Evolutionary conservation across 2,329 filamentous ascomycete species (phyloP), one percentile per base, ranked within the genome.

Genomic region (Aspergillus luchuensis): DNA sequence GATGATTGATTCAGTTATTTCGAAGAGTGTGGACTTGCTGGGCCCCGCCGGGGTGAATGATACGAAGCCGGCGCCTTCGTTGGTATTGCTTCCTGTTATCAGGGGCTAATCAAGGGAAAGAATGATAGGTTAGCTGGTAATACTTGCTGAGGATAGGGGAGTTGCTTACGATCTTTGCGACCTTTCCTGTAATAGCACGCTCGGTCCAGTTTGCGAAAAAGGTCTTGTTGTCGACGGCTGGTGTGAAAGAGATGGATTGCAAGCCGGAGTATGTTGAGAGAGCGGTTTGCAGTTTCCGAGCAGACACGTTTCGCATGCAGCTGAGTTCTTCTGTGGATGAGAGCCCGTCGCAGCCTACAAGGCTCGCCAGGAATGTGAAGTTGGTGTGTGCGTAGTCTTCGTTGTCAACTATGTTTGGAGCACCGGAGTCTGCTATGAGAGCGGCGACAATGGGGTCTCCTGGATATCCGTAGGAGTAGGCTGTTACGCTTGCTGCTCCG

Each of bases 31-130:
- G n/a, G 52, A 23, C 13, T 36, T 15, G 11, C 52, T n/a, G 15
- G 52, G 52, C 1, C 52, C 52, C 7, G 7, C 2, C 4, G 25
- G 25, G 33, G 52, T 55, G 38, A 55, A 55, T 21, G 52, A 55
- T 5, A 55, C 52, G 39, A 59, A 59, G 1, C 50, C 51, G 25
- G 57, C 57, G n/a, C 57, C 57, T 59, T 59, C 57, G 33, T 59
- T 59, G 21, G 51, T 19, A 33, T 59, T 59, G 57, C 41, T 55
- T 8, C 57, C 57, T 15, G 43, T 55, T 30, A 55, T 8, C 4
- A 55, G 25, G 38, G 52, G 52, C 52, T 55, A 28, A 8, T 1
- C 2, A 28, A 28, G 7, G 25, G 28, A 3, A 3, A n/a, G 8
- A 8, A 19, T 17, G 36, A 7, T 3, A 15, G 6, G 21, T 54